Base-by-base conservation (phyloP, 2,329 filamentous ascomycete species). In the Talaromyces sp. region DNA sequence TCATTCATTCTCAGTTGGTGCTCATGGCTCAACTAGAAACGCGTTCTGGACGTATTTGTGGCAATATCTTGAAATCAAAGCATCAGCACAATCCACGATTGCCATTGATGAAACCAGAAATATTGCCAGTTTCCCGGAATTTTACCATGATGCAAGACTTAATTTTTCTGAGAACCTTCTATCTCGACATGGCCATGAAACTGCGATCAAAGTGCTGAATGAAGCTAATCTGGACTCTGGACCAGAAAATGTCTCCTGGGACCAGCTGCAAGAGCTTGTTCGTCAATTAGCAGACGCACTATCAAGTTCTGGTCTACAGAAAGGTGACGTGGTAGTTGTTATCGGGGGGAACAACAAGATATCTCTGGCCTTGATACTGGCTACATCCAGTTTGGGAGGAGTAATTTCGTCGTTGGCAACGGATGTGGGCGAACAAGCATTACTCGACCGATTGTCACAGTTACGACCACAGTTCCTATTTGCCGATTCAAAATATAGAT, bases 1-100 rank as follows among this genome's bases (percentile, higher is more conserved):
- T 10, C 56, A 57, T 23, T 44, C 28, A 18, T 57, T 51, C 4
- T 57, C 56, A 18, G 33, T 57, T 30, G 56, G 56, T 5, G 14
- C 28, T 27, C 27, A 50, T n/a, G 40, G 27, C 12, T 5, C 56
- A 51, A 57, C 56, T n/a, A 34, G 56, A 50, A 47, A 57, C 28
- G 16, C 31, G 30, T 57, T 57, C 40, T 57, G 56, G 56, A 57
- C 47, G 56, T 27, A 16, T n/a, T 36, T 57, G 40, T 57, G 56
- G 56, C 40, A 16, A 4, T 50, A 57, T 50, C 28, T 57, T 14
- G 56, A 57, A n/a, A 57, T 57, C 30, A 57, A 50, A 57, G 56
- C 56, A 34, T 57, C 42, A 33, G 27, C 28, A 8, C 36, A 57
- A 23, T 40, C 56, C 9, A 57, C 23, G 6, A 33, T 33, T 57